Base-by-base conservation (phyloP, 129 eudicot genomes). In the Flaveria robusta region DNA sequence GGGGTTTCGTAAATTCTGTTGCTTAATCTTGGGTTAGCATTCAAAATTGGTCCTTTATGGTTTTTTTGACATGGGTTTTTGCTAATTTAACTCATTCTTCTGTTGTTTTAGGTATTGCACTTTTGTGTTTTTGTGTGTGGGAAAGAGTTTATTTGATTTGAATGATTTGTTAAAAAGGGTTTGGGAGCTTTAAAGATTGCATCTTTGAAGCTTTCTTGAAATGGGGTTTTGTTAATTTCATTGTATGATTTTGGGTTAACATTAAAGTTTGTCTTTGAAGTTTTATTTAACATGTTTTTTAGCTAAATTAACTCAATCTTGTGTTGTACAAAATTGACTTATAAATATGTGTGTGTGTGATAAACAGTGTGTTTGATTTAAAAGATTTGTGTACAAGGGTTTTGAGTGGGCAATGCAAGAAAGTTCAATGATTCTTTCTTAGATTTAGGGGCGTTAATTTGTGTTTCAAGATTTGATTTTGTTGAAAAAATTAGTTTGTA, bases 371-470 rank as follows among this genome's bases (percentile, higher is more conserved):
- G 19, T 29, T 54, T 54, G 60, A 42, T 42, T 42, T 1, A 12
- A 43, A 43, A 0, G 14, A 27, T 79, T 23, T 24, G n/a, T 63
- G 39, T 75, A 7, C 58, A 34, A 75, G 81, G 80, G 64, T 51
- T 50, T 49, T 51, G 58, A 19, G 58, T 51, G 18, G 2, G 58
- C 23, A 51, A n/a, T n/a, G 58, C 23, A 26, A 60, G 11, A 26
- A 60, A 60, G 66, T 26, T 60, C 66, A 47, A 34, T 31, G 75
- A 64, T 63, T 68, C 29, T 43, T 16, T 31, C 23, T 79, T 78
- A 82, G 62, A 68, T 54, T 68, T 81, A 3, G 69, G 71, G 86
- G 77, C 66, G 52, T 54, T 70, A 20, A 74, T 49, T 83, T 63
- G 68, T 77, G 18, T 34, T 67, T 65, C 41, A 46, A 70, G 63